Conservation (phyloP, 2,329 filamentous ascomycete species). For the Pezicula radicicola region DNA sequence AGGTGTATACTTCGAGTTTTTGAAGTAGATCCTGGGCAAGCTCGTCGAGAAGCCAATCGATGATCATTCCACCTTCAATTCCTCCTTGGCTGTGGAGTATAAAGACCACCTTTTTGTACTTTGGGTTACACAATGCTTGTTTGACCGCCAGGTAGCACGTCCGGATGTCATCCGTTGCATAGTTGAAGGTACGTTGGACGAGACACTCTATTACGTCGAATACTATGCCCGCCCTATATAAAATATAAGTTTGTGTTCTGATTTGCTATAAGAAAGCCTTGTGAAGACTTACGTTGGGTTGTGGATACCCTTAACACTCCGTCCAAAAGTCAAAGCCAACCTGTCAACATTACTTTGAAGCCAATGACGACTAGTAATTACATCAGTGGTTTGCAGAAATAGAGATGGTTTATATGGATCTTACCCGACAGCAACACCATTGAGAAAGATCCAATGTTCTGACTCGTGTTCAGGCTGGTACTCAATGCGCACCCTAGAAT, state of each 20-base stretch:
- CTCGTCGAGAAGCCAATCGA: constrained; percentile 73
- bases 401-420: constrained; percentile 16
- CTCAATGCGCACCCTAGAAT: no score
- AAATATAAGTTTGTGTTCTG: not conserved
- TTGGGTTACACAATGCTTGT: not conserved
- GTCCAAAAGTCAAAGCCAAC: constrained; percentile 66
- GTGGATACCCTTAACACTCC: constrained; percentile 68
- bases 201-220: constrained; percentile 76
- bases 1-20: constrained; percentile 72
- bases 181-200: constrained; percentile 68
- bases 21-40: constrained; percentile 57
- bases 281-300: constrained; percentile 56
- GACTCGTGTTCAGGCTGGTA: no score
- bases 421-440: constrained; percentile 64
- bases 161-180: constrained; percentile 64
- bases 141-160: constrained; percentile 45
- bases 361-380: constrained; percentile 51
- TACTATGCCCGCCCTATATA: constrained; percentile 51
- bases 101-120: constrained; percentile 61
- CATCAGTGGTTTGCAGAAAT: constrained; percentile 3
- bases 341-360: constrained; percentile 67
- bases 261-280: not conserved
- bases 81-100: constrained; percentile 73
- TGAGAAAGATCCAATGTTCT: constrained; percentile 68
- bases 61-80: constrained; percentile 65